Evolutionary conservation across 306 rosid species (phyloP), one percentile per base, ranked within the genome.

Genomic region (Quercus engelmannii): DNA sequence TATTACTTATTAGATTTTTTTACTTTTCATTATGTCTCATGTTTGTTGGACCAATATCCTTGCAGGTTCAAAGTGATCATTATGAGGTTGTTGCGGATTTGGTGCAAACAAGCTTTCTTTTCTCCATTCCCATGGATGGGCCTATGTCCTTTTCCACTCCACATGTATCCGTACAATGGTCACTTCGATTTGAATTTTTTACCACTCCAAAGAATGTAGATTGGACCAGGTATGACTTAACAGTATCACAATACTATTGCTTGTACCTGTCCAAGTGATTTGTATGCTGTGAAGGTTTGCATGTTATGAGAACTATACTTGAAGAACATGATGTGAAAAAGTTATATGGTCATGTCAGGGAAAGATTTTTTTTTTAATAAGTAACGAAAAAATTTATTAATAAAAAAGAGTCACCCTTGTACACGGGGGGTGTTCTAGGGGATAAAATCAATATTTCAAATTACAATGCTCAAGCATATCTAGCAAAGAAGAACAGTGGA

Each of bases 71-170:
- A 84, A 90, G 98, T 80, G 99, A 96, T 81, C 97, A 96, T 85
- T 89, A 86, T 33, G 99, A 96, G 92, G 96, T 96, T 63, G 98
- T 96, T 82, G 96, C 98, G 1, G 99, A 93, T 88, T 85, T 96
- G 85, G 78, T 89, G 75, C 99, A 96, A 86, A 91, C 99, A 79
- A 91, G 99, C 86, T 96, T 96, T 83, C 93, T 96, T n/a, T 96
- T 96, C 75, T 96, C 99, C 43, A 84, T 96, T 78, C 99, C 99
- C 41, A 90, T 87, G 96, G 98, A 96, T 86, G 99, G 99, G 55
- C 99, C 99, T 21, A 96, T 96, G 99, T 91, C 97, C 33, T 93
- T 96, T 89, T 87, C 97, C 80, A 96, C 99, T 87, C 93, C 96
- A 58, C 96, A 85, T 68, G 97, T 96, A 77, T 88, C 97, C 75